Evolutionary conservation across 371 early-diverging fungal genomes (phyloP).

Genomic region (Nematocida homosporus): DNA sequence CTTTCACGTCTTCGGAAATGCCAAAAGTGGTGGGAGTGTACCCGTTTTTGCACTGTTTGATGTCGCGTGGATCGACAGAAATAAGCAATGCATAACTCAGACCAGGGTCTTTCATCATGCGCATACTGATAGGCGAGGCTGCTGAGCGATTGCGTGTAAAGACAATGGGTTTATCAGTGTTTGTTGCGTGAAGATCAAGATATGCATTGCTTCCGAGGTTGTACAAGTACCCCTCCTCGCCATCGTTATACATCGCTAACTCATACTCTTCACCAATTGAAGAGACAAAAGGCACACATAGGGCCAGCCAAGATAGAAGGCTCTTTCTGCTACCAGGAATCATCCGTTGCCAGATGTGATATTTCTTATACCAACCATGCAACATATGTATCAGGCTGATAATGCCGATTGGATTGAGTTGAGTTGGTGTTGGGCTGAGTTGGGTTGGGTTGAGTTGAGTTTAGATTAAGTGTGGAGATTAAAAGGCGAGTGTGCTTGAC

Average conservation of each 20-base stretch:
- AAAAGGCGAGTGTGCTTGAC: no score
- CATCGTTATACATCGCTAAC: slow-evolving; percentile 3
- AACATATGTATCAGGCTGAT: slow-evolving; percentile 2
- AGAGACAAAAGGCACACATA: neutral
- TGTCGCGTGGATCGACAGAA: neutral
- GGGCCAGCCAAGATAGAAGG: neutral
- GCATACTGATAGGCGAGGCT: neutral
- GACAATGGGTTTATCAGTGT: neutral
- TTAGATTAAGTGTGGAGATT: no score
- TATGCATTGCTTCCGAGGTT: slow-evolving; percentile 29
- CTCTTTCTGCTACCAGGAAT: neutral
- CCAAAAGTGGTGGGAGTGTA: neutral
- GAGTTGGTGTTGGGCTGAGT: no score
- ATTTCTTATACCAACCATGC: neutral
- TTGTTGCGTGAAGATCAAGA: neutral
- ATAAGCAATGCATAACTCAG: neutral
- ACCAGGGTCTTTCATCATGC: slow-evolving; percentile 12
- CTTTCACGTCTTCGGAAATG: neutral
- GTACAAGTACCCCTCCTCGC: slow-evolving; percentile 14
- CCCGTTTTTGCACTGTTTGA: neutral
- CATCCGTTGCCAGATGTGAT: neutral
- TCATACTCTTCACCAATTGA: slow-evolving; percentile 24
- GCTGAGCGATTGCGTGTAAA: neutral
- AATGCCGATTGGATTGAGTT: no score
- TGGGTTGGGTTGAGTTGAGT: no score